Evolutionary conservation across 1,284 basidiomycete genomes (phyloP).

Genomic region (Flammula alnicola): DNA sequence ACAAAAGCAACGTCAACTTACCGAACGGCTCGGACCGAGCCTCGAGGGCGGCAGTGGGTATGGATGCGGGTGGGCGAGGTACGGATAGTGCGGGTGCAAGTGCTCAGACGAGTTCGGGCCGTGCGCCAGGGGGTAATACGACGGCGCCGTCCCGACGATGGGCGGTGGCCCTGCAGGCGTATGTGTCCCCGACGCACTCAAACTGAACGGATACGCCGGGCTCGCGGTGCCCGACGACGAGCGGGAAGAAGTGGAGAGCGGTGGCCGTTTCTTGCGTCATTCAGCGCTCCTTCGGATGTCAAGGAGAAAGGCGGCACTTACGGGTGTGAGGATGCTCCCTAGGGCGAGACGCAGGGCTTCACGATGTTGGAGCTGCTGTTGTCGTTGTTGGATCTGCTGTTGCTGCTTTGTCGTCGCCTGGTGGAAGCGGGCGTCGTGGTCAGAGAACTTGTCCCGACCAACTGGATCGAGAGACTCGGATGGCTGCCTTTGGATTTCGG

Average conservation of each 20-base stretch:
- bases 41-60: slow-evolving; percentile 27
- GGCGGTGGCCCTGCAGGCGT: slow-evolving; percentile 31
- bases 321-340: slow-evolving; percentile 54
- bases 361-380: slow-evolving; percentile 39
- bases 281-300: slow-evolving; percentile 11
- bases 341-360: slow-evolving; percentile 51
- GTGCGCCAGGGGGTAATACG: slow-evolving; percentile 21
- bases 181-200: slow-evolving; percentile 32
- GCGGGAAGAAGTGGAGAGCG: slow-evolving; percentile 37
- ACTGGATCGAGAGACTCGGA: slow-evolving; percentile 26
- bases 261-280: slow-evolving; percentile 44
- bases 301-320: slow-evolving; percentile 34
- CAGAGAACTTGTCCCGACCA: slow-evolving; percentile 16
- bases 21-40: slow-evolving; percentile 26
- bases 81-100: slow-evolving; percentile 27
- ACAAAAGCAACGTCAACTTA: slow-evolving; percentile 10
- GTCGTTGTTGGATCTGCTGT: slow-evolving; percentile 16
- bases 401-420: slow-evolving; percentile 20
- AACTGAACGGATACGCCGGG: slow-evolving; percentile 38
- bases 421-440: slow-evolving; percentile 12
- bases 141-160: slow-evolving; percentile 6
- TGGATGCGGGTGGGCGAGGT: slow-evolving; percentile 12
- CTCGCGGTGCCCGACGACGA: slow-evolving; percentile 49
- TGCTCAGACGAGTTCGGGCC: slow-evolving; percentile 29
- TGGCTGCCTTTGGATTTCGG: slow-evolving; percentile 35